phyloP scores from a whole-genome alignment of 805 yeast genomes.

The Kuraishia cidri region DNA sequence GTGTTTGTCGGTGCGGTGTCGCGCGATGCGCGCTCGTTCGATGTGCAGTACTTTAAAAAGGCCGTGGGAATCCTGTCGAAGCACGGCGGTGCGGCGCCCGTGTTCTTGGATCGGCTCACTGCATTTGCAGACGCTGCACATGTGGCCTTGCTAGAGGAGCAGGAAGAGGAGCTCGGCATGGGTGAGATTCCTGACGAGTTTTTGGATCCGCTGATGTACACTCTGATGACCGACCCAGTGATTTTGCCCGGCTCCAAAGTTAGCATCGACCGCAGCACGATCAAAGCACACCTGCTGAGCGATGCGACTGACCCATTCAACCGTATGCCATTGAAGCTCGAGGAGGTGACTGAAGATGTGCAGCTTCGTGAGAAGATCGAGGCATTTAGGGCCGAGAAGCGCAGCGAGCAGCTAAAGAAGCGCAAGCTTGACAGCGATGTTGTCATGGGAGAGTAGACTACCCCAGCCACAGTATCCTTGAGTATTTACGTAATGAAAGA shows the following conservation, averaged over 20 bases:
- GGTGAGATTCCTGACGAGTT: constrained; percentile 97
- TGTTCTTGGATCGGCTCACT: constrained; percentile 39
- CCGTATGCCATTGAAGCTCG: constrained; percentile 81
- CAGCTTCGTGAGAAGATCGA: constrained; percentile 58
- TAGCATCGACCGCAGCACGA: constrained; percentile 82
- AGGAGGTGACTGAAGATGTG: constrained; percentile 75
- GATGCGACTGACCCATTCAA: constrained; percentile 98
- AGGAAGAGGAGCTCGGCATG: constrained; percentile 76
- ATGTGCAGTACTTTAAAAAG: constrained; percentile 52
- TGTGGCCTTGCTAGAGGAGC: constrained; percentile 48
- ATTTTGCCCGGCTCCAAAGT: constrained; percentile 82
- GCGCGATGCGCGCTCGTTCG: constrained; percentile 86
- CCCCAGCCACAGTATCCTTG: too few species aligned
- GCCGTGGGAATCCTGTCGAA: constrained; percentile 60
- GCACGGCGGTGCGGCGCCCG: constrained; percentile 41
- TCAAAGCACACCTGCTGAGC: constrained; percentile 86
- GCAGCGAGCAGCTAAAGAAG: constrained; percentile 9
- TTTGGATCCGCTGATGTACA: constrained; percentile 93
- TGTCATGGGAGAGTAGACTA: constrained; percentile 8
- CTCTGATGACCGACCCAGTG: constrained; percentile 94
- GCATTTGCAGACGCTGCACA: constrained; percentile 64
- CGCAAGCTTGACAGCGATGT: constrained; percentile 13
- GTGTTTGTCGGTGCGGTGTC: constrained; percentile 77
- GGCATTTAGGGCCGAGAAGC: constrained; percentile 40
- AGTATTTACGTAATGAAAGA: too few species aligned